Percentiles rank a stretch among this genome's conserved stretches.
Conservation (phyloP, 257 asterid species). For the Verbena officinalis region DNA sequence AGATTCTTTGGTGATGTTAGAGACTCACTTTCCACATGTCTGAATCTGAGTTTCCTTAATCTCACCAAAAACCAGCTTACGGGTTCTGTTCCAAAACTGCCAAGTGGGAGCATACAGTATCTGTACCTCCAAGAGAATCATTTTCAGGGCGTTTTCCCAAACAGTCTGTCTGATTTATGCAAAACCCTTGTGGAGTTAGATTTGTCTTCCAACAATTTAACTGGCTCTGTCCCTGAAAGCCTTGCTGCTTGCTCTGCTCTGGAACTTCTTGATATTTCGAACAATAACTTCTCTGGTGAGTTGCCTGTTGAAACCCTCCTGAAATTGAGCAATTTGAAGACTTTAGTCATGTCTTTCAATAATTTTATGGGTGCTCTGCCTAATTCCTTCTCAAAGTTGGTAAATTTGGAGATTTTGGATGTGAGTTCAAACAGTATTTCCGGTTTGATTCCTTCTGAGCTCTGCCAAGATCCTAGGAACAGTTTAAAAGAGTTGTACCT, state of each 20-base stretch:
- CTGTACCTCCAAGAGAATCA: slow-evolving; percentile 50
- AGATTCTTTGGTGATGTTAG: slow-evolving; percentile 57
- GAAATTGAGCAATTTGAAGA: slow-evolving; percentile 55
- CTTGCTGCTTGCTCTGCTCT: slow-evolving; percentile 57
- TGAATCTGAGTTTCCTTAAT: slow-evolving; percentile 53
- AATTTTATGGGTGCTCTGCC: slow-evolving; percentile 59
- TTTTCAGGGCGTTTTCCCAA: slow-evolving; percentile 48
- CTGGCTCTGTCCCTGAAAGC: slow-evolving; percentile 53
- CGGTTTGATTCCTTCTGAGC: slow-evolving; percentile 62
- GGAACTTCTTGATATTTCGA: slow-evolving; percentile 60
- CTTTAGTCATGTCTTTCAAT: slow-evolving; percentile 55
- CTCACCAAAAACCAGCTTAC: slow-evolving; percentile 58
- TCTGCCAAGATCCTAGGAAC: slow-evolving; percentile 53
- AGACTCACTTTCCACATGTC: slow-evolving; percentile 50
- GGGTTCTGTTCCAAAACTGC: slow-evolving; percentile 51
- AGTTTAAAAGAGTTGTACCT: slow-evolving; percentile 54
- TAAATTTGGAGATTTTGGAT: slow-evolving; percentile 61
- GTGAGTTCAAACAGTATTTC: slow-evolving; percentile 64
- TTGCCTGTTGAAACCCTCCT: slow-evolving; percentile 54
- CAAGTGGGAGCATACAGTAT: slow-evolving; percentile 49
- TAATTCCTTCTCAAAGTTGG: slow-evolving; percentile 53
- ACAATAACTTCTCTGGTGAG: slow-evolving; percentile 60
- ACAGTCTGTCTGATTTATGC: slow-evolving; percentile 48
- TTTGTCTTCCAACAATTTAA: slow-evolving; percentile 52
- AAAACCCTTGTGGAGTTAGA: slow-evolving; percentile 60